Evolutionary conservation across 257 asterid species (phyloP), one percentile per base, ranked within the genome.

Genomic region (Anisodus tanguticus): DNA sequence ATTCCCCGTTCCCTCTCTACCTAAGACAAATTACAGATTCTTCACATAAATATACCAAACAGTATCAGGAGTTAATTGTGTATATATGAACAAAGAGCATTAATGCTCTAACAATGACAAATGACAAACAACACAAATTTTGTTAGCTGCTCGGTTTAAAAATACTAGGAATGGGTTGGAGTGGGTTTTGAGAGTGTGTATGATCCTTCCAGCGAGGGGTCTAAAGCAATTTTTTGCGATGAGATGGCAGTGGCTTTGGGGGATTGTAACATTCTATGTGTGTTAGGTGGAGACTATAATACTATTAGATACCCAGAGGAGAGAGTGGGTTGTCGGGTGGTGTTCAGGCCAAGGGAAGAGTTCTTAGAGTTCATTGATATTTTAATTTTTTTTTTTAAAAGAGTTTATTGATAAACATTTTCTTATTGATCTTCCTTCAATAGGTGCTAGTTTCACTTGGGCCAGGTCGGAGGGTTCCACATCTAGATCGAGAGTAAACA

Each of bases 1-100:
- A 96, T 96, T 86, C 99, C 99, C 67, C 99, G 91, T 87, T 96
- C 99, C 89, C 98, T 88, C 89, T 96, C 99, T 78, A 96, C 99
- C 99, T 96, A 91, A 71, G 87, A 87, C 74, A 85, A 83, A 80
- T 69, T 72, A 86, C 76, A 83, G 16, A 66, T 64, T 63, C 39
- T 72, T 53, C 69, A 67, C 60, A 58, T 71, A 86, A 87, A 77
- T 57, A 85, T 47, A 35, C 22, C 43, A 39, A 15, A 8, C 67
- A 79, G 35, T 68, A 67, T 15, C 74, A 49, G 10, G 57, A 82
- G 5, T 35, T 82, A 37, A 12, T 76, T 76, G 81, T 16, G 59
- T 26, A 70, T 26, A 85, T 79, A 55, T 76, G 78, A 84, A 67
- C 3, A 68, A 53, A 68, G 67, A 68, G 64, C 81, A 77, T 53